Evolutionary conservation across 2,329 filamentous ascomycete genomes (phyloP), one percentile per base, ranked within the genome.

Genomic region (Neonectria coccinea): DNA sequence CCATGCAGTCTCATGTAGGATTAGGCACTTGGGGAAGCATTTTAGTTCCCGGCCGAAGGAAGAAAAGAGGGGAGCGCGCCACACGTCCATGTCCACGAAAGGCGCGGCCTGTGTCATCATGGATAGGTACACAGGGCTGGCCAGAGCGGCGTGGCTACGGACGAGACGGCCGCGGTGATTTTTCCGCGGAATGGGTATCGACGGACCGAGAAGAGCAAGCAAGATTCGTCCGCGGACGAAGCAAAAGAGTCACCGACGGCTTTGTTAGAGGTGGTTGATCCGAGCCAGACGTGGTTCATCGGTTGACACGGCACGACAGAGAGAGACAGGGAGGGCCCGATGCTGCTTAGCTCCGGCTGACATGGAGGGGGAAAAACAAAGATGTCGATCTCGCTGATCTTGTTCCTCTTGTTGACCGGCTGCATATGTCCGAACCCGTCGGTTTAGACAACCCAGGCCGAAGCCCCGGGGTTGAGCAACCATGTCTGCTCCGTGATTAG

Each of bases 251-350:
- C 44, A 12, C 16, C 27, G n/a, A 29, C 10, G 2, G 48, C 29
- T 33, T 51, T 20, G 47, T 9, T 10, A n/a, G 50, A 41, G 7
- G 16, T 22, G 2, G 27, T 20, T 20, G 41, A 29, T 36, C 11
- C 31, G 47, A 9, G 18, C n/a, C 12, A 5, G 33, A 29, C 20
- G 48, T 51, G 48, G 48, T 51, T 33, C 14, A 31, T 50, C 57
- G 57, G 51, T 41, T 60, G 50, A 22, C 41, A 41, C 57, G 57
- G 57, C 51, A 60, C 42, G 44, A 11, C n/a, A 48, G 20, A 16
- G 11, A 16, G 11, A 18, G 29, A 31, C 22, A 55, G 12, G 27
- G n/a, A 14, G 29, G 8, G 11, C 11, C 22, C n/a, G 22, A 9
- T 33, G n/a, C 29, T 33, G 29, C 48, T 51, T 51, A 48, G 51